phyloP scores from a whole-genome alignment of 75 land plant genomes.

The Picea glauca region DNA sequence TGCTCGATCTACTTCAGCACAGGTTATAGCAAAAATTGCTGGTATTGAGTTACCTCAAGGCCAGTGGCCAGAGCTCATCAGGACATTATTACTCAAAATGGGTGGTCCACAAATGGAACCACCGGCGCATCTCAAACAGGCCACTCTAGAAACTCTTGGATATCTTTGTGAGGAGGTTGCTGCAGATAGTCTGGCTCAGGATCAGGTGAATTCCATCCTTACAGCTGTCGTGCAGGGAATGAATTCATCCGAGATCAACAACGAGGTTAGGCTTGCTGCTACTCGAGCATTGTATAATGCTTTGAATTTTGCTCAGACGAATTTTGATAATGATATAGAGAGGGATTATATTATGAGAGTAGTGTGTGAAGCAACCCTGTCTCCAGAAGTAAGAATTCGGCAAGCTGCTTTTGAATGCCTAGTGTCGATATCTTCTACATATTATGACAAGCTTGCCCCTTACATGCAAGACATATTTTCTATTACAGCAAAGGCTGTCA shows the following conservation, averaged over 20 bases:
- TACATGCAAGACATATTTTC: slow-evolving; percentile 60
- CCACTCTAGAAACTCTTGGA: slow-evolving; percentile 73
- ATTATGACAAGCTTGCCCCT: slow-evolving; percentile 60
- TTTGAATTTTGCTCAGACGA: slow-evolving; percentile 74
- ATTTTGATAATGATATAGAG: slow-evolving; percentile 79
- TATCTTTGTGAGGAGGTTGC: slow-evolving; percentile 81
- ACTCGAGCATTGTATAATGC: slow-evolving; percentile 72
- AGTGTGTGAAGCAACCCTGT: slow-evolving; percentile 60
- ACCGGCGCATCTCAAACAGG: slow-evolving; percentile 44
- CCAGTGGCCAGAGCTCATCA: slow-evolving; percentile 68
- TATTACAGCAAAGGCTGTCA: slow-evolving; percentile 59
- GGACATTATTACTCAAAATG: slow-evolving; percentile 52
- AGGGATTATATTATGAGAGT: slow-evolving; percentile 72
- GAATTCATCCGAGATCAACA: slow-evolving; percentile 27
- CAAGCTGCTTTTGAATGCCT: slow-evolving; percentile 76
- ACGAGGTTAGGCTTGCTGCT: slow-evolving; percentile 65
- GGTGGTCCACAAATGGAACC: slow-evolving; percentile 20
- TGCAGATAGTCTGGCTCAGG: slow-evolving; percentile 56
- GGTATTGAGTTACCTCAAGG: slow-evolving; percentile 60
- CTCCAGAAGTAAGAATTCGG: slow-evolving; percentile 48
- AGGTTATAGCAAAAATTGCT: slow-evolving; percentile 76
- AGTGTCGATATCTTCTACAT: slow-evolving; percentile 60
- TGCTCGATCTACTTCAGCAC: slow-evolving; percentile 69
- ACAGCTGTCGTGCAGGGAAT: slow-evolving; percentile 85
- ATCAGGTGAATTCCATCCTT: slow-evolving; percentile 72